phyloP scores from a whole-genome alignment of 768 basidiomycete species.

The Suillus paluster region DNA sequence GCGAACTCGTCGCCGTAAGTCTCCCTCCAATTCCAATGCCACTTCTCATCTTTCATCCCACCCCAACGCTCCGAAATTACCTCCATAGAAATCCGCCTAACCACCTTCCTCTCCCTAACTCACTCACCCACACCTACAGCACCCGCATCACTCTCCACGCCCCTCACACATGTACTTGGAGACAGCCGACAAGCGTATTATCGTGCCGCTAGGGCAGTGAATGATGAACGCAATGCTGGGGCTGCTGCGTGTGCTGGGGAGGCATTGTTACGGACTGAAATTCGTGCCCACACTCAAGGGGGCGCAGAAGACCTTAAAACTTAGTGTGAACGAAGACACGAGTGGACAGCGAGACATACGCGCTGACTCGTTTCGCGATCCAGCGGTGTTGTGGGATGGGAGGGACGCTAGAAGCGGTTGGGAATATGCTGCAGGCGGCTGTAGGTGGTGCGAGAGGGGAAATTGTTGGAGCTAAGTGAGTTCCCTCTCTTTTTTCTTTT shows the following conservation, averaged over 20 bases:
- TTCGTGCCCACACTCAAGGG: too few relatives aligned
- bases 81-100: constrained; percentile 55
- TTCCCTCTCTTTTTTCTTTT: too few relatives aligned
- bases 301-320: too few relatives aligned
- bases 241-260: too few relatives aligned
- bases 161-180: too few relatives aligned
- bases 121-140: constrained; percentile 59
- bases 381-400: constrained; percentile 52
- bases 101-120: constrained; percentile 63
- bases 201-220: constrained; percentile 45
- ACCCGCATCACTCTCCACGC: constrained; percentile 70
- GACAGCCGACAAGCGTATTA: constrained; percentile 67
- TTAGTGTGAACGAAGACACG: neutral
- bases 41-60: neutral
- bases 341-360: constrained; percentile 30
- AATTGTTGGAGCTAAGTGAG: too few relatives aligned
- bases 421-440: too few relatives aligned
- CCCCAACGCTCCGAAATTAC: constrained; percentile 62
- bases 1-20: constrained; percentile 72
- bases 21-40: too few relatives aligned
- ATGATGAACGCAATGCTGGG: too few relatives aligned
- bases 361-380: constrained; percentile 42
- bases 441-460: too few relatives aligned
- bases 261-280: too few relatives aligned
- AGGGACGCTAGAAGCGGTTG: constrained; percentile 58